phyloP scores from a whole-genome alignment of 2,329 filamentous ascomycete genomes.

The Neopestalotiopsis rosae region DNA sequence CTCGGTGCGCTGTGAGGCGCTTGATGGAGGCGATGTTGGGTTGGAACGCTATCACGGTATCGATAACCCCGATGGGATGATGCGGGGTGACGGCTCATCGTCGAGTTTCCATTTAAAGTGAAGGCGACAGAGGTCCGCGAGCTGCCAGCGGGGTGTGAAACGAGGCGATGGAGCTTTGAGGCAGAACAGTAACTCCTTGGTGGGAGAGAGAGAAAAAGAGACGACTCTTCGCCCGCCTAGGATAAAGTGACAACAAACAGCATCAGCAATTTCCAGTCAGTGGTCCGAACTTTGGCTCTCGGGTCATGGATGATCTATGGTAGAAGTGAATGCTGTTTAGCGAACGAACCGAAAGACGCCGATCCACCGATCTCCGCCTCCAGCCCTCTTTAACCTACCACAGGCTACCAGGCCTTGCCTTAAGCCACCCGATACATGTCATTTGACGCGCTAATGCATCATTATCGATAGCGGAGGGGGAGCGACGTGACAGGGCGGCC shows the following conservation, averaged over 20 bases:
- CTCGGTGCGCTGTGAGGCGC: background rate
- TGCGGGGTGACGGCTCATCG: constrained; percentile 24
- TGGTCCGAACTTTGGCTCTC: background rate
- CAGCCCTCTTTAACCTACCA: background rate
- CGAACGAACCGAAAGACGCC: background rate
- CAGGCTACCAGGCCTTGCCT: background rate
- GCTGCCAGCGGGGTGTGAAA: background rate
- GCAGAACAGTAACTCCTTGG: background rate
- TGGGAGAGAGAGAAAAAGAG: too few species aligned
- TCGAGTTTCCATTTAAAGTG: constrained; percentile 8
- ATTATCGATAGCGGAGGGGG: constrained; percentile 13
- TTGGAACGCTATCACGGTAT: constrained; percentile 21
- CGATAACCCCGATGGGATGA: constrained; percentile 21
- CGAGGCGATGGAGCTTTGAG: background rate
- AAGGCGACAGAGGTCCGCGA: too few species aligned
- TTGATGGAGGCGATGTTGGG: constrained; percentile 10
- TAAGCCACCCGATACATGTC: constrained; percentile 5
- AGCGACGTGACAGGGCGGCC: background rate
- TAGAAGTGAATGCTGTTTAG: background rate
- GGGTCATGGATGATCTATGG: background rate
- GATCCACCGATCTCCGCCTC: constrained; percentile 2
- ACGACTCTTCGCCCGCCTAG: background rate
- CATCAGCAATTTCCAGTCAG: background rate
- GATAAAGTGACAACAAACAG: background rate
- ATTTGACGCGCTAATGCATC: constrained; percentile 7